Evolutionary conservation across 495 filamentous ascomycete genomes (phyloP).

Genomic region (Bathelium albidoporum): DNA sequence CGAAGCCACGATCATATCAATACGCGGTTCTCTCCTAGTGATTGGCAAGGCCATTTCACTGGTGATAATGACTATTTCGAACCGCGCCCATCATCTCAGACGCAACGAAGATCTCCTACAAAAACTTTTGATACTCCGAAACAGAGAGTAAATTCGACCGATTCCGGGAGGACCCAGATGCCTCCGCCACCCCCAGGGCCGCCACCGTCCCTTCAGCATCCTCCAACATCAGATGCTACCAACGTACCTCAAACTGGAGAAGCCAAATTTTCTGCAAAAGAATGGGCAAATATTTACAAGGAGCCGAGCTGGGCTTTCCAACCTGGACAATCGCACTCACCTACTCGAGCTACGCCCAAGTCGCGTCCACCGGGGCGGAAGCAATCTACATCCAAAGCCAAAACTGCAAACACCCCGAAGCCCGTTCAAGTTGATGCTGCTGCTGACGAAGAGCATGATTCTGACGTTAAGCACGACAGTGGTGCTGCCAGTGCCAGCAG

Average conservation of each 20-base stretch:
- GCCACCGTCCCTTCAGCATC: slow-evolving; percentile 9
- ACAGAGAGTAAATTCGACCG: not conserved
- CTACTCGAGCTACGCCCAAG: slow-evolving; percentile 13
- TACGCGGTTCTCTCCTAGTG: slow-evolving; percentile 54
- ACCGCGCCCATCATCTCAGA: slow-evolving; percentile 16
- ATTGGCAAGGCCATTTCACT: slow-evolving; percentile 48
- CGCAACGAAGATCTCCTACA: slow-evolving; percentile 9
- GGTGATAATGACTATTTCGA: slow-evolving; percentile 43
- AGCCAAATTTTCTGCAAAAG: slow-evolving; percentile 50
- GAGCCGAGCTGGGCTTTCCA: slow-evolving; percentile 44
- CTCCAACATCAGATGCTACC: slow-evolving; percentile 14
- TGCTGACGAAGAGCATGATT: slow-evolving; percentile 10
- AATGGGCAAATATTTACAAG: slow-evolving; percentile 57
- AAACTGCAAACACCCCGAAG: slow-evolving; percentile 2
- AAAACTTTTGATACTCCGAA: slow-evolving; percentile 4
- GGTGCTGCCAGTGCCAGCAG: not conserved
- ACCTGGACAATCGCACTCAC: slow-evolving; percentile 7
- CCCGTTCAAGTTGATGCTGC: not conserved
- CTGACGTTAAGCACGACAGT: slow-evolving; percentile 12
- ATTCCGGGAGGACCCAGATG: not conserved
- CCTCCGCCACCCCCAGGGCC: slow-evolving; percentile 10
- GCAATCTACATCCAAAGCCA: slow-evolving; percentile 4
- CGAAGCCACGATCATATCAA: slow-evolving; percentile 67
- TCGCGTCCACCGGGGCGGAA: slow-evolving; percentile 14
- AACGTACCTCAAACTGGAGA: slow-evolving; percentile 28